These are phyloP conservation scores for Termitomyces heimii DNA, from an alignment of 768 basidiomycete genomes.

Conservation along the genomic window DNA sequence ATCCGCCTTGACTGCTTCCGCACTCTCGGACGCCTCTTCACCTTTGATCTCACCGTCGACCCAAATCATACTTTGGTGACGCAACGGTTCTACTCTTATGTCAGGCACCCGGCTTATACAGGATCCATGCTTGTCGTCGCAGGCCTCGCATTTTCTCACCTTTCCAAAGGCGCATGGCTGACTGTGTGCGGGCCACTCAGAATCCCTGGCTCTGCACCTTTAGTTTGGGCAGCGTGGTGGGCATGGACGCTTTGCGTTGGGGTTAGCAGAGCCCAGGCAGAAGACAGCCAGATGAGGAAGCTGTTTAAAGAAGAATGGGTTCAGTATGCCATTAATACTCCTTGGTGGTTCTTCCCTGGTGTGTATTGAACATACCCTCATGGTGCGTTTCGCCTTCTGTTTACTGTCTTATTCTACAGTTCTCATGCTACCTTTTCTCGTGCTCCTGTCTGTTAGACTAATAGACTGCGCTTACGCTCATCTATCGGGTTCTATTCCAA, in stretches of 20 bases:
- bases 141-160: conserved; percentile 33
- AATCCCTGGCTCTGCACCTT: conserved; percentile 15
- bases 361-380: conserved; percentile 17
- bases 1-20: conserved; percentile 40
- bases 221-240: conserved; percentile 33
- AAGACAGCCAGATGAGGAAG: conserved; percentile 40
- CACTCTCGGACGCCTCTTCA: conserved; percentile 40
- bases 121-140: conserved; percentile 39
- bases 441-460: not conserved
- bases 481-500: not conserved
- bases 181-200: conserved; percentile 26
- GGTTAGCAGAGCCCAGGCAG: conserved; percentile 39
- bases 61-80: conserved; percentile 38
- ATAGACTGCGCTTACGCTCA: not conserved
- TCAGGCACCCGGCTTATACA: conserved; percentile 44
- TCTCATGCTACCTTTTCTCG: not conserved
- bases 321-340: conserved; percentile 32
- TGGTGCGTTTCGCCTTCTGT: not conserved
- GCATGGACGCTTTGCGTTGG: conserved; percentile 36
- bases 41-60: conserved; percentile 42
- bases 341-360: conserved; percentile 43
- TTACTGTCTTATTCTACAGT: not conserved
- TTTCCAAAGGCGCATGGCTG: conserved; percentile 34
- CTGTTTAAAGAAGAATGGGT: conserved; percentile 41
- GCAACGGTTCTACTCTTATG: conserved; percentile 35